A percentile compares a stretch with the other conserved stretches of the same genome.
Evolutionary conservation across 2,329 filamentous ascomycete species (phyloP).

Genomic region (Pestalotiopsis fici): DNA sequence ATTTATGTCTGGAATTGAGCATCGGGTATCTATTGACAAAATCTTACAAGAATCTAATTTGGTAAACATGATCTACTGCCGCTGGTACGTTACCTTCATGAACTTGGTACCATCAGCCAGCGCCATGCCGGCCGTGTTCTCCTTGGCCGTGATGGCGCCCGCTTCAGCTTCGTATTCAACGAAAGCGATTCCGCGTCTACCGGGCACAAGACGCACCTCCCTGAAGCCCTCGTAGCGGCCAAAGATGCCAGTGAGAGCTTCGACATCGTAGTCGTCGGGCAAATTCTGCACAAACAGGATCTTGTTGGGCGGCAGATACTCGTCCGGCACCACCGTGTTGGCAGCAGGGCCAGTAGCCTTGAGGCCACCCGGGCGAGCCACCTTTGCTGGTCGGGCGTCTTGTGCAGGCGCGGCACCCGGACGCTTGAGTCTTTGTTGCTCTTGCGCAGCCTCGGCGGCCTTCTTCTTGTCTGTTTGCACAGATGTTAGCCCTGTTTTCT

Average conservation of each 20-base stretch:
- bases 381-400: constrained; percentile 65
- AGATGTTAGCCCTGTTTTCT: not conserved
- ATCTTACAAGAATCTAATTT: not conserved
- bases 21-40: not conserved
- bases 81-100: constrained; percentile 95
- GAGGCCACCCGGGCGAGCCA: constrained; percentile 70
- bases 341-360: constrained; percentile 72
- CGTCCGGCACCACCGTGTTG: constrained; percentile 84
- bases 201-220: constrained; percentile 87
- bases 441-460: constrained; percentile 77
- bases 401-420: constrained; percentile 44
- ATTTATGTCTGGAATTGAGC: not conserved
- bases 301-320: constrained; percentile 97
- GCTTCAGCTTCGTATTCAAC: constrained; percentile 93
- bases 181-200: constrained; percentile 86
- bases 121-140: constrained; percentile 84
- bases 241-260: constrained; percentile 79
- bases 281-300: constrained; percentile 93
- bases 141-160: constrained; percentile 90
- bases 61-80: constrained; percentile 58
- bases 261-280: constrained; percentile 82
- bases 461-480: constrained; percentile 66
- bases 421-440: constrained; percentile 75
- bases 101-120: constrained; percentile 73
- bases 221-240: constrained; percentile 90